A percentile compares a stretch with the other conserved stretches of the same genome.
phyloP scores from a whole-genome alignment of 805 yeast genomes.

The Saccharomyces mikatae region DNA sequence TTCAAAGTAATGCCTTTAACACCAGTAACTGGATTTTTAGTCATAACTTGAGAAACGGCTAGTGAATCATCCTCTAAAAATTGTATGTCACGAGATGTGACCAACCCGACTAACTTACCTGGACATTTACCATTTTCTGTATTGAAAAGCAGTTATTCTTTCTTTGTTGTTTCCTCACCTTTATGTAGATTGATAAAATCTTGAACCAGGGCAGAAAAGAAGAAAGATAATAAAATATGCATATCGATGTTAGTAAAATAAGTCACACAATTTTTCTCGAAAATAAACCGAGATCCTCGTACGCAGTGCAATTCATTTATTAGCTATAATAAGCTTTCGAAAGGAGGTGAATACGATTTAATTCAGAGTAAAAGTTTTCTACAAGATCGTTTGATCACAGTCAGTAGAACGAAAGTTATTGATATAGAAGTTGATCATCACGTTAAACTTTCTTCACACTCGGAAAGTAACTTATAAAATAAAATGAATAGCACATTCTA shows the following conservation, averaged over 20 bases:
- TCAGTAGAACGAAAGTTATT: slow-evolving; percentile 99
- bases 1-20: slow-evolving; percentile 69
- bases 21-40: slow-evolving; percentile 79
- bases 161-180: neutral
- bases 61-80: slow-evolving; percentile 70
- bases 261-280: neutral
- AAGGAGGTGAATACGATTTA: neutral
- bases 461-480: neutral
- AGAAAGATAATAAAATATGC: neutral
- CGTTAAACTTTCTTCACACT: slow-evolving; percentile 8
- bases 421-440: slow-evolving; percentile 47
- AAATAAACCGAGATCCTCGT: neutral
- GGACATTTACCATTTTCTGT: slow-evolving; percentile 78
- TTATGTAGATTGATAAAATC: slow-evolving; percentile 16
- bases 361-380: slow-evolving; percentile 54
- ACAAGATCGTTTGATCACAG: slow-evolving; percentile 91
- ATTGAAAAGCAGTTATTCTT: slow-evolving; percentile 7
- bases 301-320: neutral
- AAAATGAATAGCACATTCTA: neutral
- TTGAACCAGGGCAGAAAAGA: neutral
- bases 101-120: slow-evolving; percentile 87
- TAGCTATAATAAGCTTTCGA: neutral
- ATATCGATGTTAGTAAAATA: slow-evolving; percentile 15
- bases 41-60: slow-evolving; percentile 74
- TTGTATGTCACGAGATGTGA: slow-evolving; percentile 95